Conservation (phyloP, 2,329 filamentous ascomycete species). For the Ophiostoma sp. region DNA sequence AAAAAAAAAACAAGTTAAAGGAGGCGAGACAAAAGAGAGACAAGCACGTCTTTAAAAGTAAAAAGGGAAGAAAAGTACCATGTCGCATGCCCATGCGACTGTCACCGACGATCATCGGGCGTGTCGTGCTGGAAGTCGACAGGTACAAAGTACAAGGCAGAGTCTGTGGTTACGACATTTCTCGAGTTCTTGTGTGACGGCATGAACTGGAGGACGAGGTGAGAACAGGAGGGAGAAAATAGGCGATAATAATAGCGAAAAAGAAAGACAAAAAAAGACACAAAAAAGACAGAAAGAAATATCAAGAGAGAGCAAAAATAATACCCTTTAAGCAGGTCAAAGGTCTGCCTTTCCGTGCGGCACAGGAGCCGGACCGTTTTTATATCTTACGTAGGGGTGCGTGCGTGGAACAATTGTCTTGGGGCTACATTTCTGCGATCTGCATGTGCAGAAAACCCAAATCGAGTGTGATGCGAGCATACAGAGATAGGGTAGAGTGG, state of each 20-base stretch:
- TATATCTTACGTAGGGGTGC: neutral
- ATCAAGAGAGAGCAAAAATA: too few species aligned
- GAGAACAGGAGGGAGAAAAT: neutral
- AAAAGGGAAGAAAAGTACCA: neutral
- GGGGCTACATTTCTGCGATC: neutral
- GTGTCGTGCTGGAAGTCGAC: neutral
- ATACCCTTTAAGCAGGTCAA: neutral
- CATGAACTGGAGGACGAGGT: too few species aligned
- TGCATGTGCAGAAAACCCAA: neutral
- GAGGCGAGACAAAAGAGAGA: neutral
- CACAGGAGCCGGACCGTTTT: neutral
- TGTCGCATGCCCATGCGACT: neutral
- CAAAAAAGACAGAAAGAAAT: too few species aligned
- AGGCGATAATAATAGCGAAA: too few species aligned
- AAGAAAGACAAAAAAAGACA: too few species aligned
- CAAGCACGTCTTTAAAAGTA: neutral
- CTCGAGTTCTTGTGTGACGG: neutral
- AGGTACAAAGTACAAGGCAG: conserved; percentile 5
- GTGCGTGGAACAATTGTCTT: neutral
- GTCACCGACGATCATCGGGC: neutral
- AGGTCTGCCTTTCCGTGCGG: neutral
- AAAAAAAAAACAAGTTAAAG: neutral
- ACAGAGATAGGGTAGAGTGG: neutral
- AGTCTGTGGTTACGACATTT: conserved; percentile 1
- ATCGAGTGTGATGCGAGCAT: neutral